These are phyloP conservation scores for Suillus weaverae DNA, from an alignment of 768 basidiomycete species.

Conservation along the genomic window DNA sequence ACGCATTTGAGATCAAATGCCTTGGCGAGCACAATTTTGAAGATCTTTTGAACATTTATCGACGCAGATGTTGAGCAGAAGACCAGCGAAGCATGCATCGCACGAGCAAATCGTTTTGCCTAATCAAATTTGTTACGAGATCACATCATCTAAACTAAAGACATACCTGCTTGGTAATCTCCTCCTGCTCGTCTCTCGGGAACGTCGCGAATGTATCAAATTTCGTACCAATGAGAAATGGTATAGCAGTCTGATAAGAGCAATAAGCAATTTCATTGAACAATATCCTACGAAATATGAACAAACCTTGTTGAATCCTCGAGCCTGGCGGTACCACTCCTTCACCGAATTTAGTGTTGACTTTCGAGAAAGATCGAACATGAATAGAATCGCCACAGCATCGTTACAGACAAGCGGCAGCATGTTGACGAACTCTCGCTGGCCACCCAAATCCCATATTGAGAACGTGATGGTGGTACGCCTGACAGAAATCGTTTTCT, in stretches of 20 bases:
- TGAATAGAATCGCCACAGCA: conserved; percentile 99
- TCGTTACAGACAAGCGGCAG: conserved; percentile 97
- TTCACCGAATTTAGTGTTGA: conserved; percentile 98
- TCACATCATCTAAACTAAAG: conserved; percentile 8
- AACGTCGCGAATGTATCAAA: conserved; percentile 97
- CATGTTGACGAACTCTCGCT: conserved; percentile 99
- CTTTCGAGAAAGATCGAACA: conserved; percentile 98
- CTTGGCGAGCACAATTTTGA: conserved; percentile 96
- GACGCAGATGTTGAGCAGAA: conserved; percentile 99
- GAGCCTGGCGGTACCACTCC: conserved; percentile 99
- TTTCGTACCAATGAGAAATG: conserved; percentile 97
- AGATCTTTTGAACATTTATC: conserved; percentile 99
- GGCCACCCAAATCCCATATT: conserved; percentile 97
- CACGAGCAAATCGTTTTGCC: conserved; percentile 97
- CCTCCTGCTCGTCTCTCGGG: conserved; percentile 96
- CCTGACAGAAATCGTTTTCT: conserved; percentile 98
- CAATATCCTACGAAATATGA: neutral
- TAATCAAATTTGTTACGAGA: conserved; percentile 31
- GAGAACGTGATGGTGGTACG: conserved; percentile 99
- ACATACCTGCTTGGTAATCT: conserved; percentile 93
- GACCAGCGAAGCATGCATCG: conserved; percentile 99
- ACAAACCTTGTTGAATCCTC: conserved; percentile 97
- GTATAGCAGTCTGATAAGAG: conserved; percentile 83
- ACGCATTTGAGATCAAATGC: conserved; percentile 99
- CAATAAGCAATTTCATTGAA: conserved; percentile 16